Percentiles rank a stretch among this genome's conserved stretches.
phyloP scores from a whole-genome alignment of 495 filamentous ascomycete genomes.

The Aspergillus heteromorphus region DNA sequence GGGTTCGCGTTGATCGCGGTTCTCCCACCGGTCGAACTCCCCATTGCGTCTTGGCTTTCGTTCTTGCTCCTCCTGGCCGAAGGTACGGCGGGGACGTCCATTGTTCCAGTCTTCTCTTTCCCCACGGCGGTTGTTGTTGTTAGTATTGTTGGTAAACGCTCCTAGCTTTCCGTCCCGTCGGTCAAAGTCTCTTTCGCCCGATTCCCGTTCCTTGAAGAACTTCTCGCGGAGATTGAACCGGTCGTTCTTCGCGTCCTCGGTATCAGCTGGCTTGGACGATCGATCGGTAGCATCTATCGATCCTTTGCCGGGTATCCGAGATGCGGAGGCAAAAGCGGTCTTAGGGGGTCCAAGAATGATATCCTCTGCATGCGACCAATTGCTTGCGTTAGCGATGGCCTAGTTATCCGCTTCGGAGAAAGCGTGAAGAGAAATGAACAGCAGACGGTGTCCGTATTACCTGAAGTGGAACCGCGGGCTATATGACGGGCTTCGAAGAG shows the following conservation, averaged over 20 bases:
- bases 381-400: slow-evolving; percentile 14
- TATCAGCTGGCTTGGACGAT: slow-evolving; percentile 42
- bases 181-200: slow-evolving; percentile 38
- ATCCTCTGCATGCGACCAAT: slow-evolving; percentile 58
- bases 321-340: slow-evolving; percentile 78
- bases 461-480: slow-evolving; percentile 57
- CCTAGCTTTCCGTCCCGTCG: slow-evolving; percentile 36
- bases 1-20: slow-evolving; percentile 44
- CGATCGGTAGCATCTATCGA: slow-evolving; percentile 47
- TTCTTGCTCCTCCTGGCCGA: slow-evolving; percentile 52
- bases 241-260: slow-evolving; percentile 48
- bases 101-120: slow-evolving; percentile 57
- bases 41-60: slow-evolving; percentile 51
- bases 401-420: slow-evolving; percentile 11
- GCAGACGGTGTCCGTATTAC: slow-evolving; percentile 22
- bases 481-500: slow-evolving; percentile 57
- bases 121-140: slow-evolving; percentile 32
- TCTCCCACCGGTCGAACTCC: slow-evolving; percentile 58
- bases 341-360: slow-evolving; percentile 87
- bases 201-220: slow-evolving; percentile 44
- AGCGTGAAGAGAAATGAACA: background rate
- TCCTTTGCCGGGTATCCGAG: slow-evolving; percentile 50
- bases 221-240: slow-evolving; percentile 58
- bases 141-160: slow-evolving; percentile 14
- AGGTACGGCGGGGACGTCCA: slow-evolving; percentile 47